Base-by-base conservation (phyloP, 2,329 filamentous ascomycete genomes). In the Coleophoma crateriformis region DNA sequence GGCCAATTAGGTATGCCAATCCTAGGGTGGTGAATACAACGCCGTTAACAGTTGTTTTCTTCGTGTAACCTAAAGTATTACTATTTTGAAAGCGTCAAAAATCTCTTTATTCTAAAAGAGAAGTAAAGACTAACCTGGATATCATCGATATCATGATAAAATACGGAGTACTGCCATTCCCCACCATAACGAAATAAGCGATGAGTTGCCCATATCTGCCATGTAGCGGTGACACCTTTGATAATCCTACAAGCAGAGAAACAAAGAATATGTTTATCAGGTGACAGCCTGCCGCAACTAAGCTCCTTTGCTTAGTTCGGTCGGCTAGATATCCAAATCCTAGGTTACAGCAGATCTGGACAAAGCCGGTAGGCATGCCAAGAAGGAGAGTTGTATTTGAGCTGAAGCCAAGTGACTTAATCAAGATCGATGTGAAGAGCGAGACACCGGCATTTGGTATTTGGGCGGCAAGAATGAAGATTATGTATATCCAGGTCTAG, bases 101-200 rank as follows among this genome's bases (percentile, higher is more conserved):
- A n/a, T n/a, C 27, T 10, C 27, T 27, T 7, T 27, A 2, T 7
- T 27, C 27, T 27, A 27, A 10, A 10, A 4, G 27, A 27, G 6
- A 7, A 7, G 19, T 27, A 10, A 27, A 27, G 27, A 27, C 27
- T 27, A 10, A 27, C 27, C 27, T 27, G 27, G 44, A 46, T 15
- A 46, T 37, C 44, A 46, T 38, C 10, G 44, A 34, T 11, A 46
- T 34, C 10, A 38, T 19, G 12, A 38, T 34, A 19, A 35, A 38
- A 19, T 35, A 46, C 8, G 32, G n/a, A 22, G 33, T 35, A 11
- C 32, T 33, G 20, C 44, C n/a, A 35, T 19, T 19, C 15, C 33
- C 44, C 12, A 35, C 37, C 44, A 46, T 46, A 7, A 46, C n/a
- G 32, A 46, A 46, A 35, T 46, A 46, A 15, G 33, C 44, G 14